A percentile compares a stretch with the other conserved stretches of the same genome.
Conservation (phyloP, 306 rosid species). For the Cyamopsis tetragonoloba region DNA sequence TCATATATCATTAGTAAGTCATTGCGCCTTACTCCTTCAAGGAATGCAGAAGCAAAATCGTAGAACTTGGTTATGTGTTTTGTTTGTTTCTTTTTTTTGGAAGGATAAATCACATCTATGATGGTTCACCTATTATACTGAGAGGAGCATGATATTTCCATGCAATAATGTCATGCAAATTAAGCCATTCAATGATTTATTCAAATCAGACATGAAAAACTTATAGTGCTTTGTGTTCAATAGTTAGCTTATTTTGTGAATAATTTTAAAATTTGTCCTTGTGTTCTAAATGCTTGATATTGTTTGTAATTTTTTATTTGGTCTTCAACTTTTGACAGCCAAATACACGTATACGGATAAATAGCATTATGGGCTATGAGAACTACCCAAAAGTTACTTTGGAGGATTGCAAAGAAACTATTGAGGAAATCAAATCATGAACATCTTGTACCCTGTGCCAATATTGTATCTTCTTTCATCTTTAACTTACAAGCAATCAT, state of each 20-base stretch:
- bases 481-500: constrained; percentile 14
- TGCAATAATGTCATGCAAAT: background rate
- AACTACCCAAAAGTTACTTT: constrained; percentile 76
- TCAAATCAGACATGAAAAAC: background rate
- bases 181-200: background rate
- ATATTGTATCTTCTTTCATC: constrained; percentile 25
- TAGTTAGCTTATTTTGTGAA: background rate
- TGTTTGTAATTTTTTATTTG: constrained; percentile 30
- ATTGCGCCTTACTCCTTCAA: background rate
- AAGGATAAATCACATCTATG: background rate
- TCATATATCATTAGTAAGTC: background rate
- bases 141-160: background rate
- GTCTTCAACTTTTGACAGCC: constrained; percentile 62
- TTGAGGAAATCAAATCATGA: background rate
- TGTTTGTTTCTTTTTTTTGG: background rate
- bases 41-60: background rate
- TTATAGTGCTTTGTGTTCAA: background rate
- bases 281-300: background rate
- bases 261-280: background rate
- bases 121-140: background rate
- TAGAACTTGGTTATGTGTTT: background rate
- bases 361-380: constrained; percentile 84
- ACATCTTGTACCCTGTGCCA: constrained; percentile 16
- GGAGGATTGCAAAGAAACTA: constrained; percentile 25
- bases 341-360: constrained; percentile 74